Percentiles rank a stretch among this genome's conserved stretches.
phyloP scores from a whole-genome alignment of 257 asterid genomes.

The Fraxinus excelsior region DNA sequence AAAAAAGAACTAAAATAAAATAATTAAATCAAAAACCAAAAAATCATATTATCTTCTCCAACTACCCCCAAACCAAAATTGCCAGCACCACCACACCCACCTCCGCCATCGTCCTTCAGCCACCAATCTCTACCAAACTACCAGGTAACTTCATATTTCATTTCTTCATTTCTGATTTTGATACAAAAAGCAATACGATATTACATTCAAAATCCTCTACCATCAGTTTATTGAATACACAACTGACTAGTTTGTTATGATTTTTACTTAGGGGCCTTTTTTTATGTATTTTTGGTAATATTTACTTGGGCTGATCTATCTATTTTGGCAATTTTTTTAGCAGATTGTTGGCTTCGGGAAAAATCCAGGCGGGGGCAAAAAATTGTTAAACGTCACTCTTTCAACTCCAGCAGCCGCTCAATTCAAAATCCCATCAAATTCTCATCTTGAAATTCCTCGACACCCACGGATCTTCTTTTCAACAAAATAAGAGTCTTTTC shows the following conservation, averaged over 20 bases:
- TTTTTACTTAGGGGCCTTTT: too few relatives aligned
- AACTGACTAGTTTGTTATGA: not conserved
- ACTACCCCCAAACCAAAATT: too few relatives aligned
- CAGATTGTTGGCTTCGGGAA: not conserved
- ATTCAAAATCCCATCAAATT: constrained; percentile 47
- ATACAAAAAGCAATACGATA: not conserved
- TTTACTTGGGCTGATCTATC: not conserved
- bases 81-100: too few relatives aligned
- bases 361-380: constrained; percentile 67
- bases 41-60: too few relatives aligned
- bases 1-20: too few relatives aligned
- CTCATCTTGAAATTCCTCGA: constrained; percentile 29
- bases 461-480: constrained; percentile 30
- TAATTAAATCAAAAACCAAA: too few relatives aligned
- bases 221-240: not conserved
- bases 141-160: too few relatives aligned
- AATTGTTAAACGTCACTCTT: constrained; percentile 43
- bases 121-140: too few relatives aligned
- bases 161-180: not conserved
- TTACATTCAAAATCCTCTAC: not conserved
- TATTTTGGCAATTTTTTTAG: not conserved
- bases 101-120: too few relatives aligned
- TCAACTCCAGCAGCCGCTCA: constrained; percentile 33
- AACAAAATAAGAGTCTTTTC: constrained; percentile 21
- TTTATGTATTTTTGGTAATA: not conserved